Evolutionary conservation across 805 yeast genomes (phyloP).

Genomic region (Starmerella powellii): DNA sequence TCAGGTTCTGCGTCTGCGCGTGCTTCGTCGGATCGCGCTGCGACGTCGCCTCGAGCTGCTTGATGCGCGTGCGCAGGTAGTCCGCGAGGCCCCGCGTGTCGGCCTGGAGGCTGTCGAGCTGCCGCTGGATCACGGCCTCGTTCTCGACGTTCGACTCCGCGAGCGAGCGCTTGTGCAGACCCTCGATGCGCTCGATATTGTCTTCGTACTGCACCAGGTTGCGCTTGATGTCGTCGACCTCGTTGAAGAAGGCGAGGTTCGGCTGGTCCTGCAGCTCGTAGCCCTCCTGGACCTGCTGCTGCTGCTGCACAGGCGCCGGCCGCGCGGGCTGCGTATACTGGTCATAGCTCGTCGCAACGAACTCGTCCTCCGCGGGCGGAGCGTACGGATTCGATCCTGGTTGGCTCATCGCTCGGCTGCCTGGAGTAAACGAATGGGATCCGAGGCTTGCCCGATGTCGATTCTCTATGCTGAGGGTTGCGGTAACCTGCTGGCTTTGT

Average conservation of each 20-base stretch:
- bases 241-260: conserved; percentile 55
- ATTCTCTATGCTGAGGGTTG: too few species aligned
- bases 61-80: conserved; percentile 62
- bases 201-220: conserved; percentile 59
- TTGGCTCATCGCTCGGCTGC: conserved; percentile 1
- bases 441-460: background rate
- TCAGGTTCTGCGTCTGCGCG: conserved; percentile 80
- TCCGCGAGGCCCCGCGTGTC: conserved; percentile 72
- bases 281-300: conserved; percentile 13
- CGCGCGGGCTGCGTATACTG: conserved; percentile 8
- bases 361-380: conserved; percentile 14
- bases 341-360: conserved; percentile 18
- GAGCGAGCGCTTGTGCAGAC: conserved; percentile 55
- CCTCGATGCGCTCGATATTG: conserved; percentile 55
- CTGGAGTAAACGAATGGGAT: background rate
- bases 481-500: too few species aligned
- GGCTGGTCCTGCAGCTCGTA: conserved; percentile 25
- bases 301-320: background rate
- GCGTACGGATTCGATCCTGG: conserved; percentile 19
- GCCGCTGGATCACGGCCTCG: conserved; percentile 55
- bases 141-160: conserved; percentile 63
- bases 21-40: conserved; percentile 58
- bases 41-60: conserved; percentile 50
- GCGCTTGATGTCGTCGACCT: conserved; percentile 54
- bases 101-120: conserved; percentile 61